Evolutionary conservation across 805 yeast species (phyloP), one percentile per base, ranked within the genome.

Genomic region (Lachancea sp.): DNA sequence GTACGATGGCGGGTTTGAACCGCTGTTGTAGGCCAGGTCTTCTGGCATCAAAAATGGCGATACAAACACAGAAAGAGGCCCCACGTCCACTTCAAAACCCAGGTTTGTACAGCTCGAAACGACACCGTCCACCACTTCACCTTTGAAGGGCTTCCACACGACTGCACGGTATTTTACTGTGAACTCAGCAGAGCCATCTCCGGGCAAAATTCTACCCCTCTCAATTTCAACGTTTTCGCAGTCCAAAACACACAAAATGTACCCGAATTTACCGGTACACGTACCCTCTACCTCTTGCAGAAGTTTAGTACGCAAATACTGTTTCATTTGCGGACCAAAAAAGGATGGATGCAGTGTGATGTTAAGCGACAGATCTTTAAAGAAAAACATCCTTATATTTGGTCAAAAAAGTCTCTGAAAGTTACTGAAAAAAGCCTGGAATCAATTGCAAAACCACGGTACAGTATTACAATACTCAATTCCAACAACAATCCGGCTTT

Each of bases 31-130:
- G 48, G 81, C 75, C 89, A 93, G 85, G 62, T 91, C 96, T 32
- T 86, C 80, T 8, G 99, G 98, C 56, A 93, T 90, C 64, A 90
- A 75, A 68, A 91, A 97, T 31, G 95, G 89, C 19, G 96, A 85
- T 18, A 93, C 95, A 65, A 93, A 93, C 33, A 93, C 96, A 19
- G 90, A 81, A 62, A 93, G 72, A 13, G 99, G 99, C 0, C 99
- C 99, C 25, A 93, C 99, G 66, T 93, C 97, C 32, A 95, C 98
- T 64, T 93, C 93, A 54, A 93, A 88, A 8, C 99, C 99, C 82
- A 91, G 85, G 60, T 79, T 88, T 65, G 85, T 88, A 40, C 95
- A 97, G 27, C 87, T 85, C 12, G 96, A 85, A 13, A 93, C 98
- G 19, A 91, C 81, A 5, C 95, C 99, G 66, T 93, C 99, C 20